A percentile compares a stretch with the other conserved stretches of the same genome.
Conservation (phyloP, 495 filamentous ascomycete species). For the Acidomyces sp. region DNA sequence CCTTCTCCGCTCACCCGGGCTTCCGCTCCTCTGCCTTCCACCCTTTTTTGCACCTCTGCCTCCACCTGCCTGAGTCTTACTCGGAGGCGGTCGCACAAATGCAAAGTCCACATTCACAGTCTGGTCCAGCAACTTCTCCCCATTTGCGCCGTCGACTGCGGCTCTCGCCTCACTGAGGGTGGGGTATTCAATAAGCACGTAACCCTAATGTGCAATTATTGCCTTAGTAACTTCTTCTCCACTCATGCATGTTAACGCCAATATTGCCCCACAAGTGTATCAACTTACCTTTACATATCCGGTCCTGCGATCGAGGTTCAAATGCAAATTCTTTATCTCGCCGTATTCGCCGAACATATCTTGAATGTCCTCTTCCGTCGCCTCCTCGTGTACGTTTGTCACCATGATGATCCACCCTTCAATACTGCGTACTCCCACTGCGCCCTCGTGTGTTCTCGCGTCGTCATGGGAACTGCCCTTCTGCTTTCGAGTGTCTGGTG, state of each 20-base stretch:
- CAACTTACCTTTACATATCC: slow-evolving; percentile 87
- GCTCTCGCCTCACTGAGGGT: slow-evolving; percentile 74
- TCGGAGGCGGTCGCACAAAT: slow-evolving; percentile 85
- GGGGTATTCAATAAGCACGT: slow-evolving; percentile 85
- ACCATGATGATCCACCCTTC: slow-evolving; percentile 98
- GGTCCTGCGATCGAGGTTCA: slow-evolving; percentile 87
- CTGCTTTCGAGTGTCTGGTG: slow-evolving; percentile 36
- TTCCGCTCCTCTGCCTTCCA: slow-evolving; percentile 48
- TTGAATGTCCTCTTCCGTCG: slow-evolving; percentile 86
- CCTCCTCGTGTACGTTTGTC: slow-evolving; percentile 96
- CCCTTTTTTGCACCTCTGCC: slow-evolving; percentile 34
- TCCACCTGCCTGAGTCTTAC: slow-evolving; percentile 40
- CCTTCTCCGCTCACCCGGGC: slow-evolving; percentile 29
- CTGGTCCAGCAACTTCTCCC: slow-evolving; percentile 79
- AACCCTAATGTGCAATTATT: slow-evolving; percentile 46
- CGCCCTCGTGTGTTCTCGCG: slow-evolving; percentile 59
- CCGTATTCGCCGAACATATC: slow-evolving; percentile 93
- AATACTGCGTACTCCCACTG: slow-evolving; percentile 90
- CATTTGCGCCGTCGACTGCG: slow-evolving; percentile 73
- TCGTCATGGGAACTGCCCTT: slow-evolving; percentile 40
- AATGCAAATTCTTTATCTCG: slow-evolving; percentile 91
- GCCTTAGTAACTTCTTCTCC: slow-evolving; percentile 2
- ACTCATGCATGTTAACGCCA: background rate
- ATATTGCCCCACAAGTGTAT: too few relatives aligned
- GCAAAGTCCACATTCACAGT: slow-evolving; percentile 88